Conservation (phyloP, 306 rosid species). For the Quercus variabilis region DNA sequence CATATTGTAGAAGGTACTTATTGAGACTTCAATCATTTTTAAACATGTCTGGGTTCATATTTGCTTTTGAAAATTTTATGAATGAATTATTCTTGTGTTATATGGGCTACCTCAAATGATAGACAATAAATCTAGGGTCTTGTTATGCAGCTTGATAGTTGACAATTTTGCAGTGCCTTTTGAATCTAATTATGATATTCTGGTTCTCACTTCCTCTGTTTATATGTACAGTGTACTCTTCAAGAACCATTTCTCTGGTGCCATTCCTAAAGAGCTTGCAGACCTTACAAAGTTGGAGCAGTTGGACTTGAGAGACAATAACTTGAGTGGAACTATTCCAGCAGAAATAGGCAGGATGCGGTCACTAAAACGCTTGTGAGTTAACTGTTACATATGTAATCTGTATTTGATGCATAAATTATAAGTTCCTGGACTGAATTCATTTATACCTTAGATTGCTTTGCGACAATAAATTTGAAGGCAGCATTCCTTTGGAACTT, state of each 20-base stretch:
- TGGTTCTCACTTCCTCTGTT: slow-evolving; percentile 22
- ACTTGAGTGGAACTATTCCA: slow-evolving; percentile 66
- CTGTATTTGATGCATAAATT: slow-evolving; percentile 1
- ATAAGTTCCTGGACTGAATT: slow-evolving; percentile 17
- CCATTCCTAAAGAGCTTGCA: slow-evolving; percentile 77
- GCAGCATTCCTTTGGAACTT: slow-evolving; percentile 41
- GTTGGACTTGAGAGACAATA: slow-evolving; percentile 83
- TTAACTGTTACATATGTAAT: slow-evolving; percentile 22
- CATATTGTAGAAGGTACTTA: not conserved
- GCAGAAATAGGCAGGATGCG: slow-evolving; percentile 48
- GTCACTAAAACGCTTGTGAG: slow-evolving; percentile 70
- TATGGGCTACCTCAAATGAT: not conserved
- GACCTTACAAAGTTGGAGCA: slow-evolving; percentile 53
- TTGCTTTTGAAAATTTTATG: not conserved
- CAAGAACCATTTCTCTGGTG: slow-evolving; percentile 69
- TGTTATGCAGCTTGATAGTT: not conserved
- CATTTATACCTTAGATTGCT: slow-evolving; percentile 50
- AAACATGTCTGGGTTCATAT: not conserved
- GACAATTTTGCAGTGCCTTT: not conserved
- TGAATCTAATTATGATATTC: not conserved
- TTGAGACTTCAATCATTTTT: not conserved
- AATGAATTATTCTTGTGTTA: not conserved
- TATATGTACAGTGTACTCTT: slow-evolving; percentile 51
- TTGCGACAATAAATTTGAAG: slow-evolving; percentile 56
- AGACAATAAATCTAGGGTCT: not conserved